phyloP scores from a whole-genome alignment of 2,329 filamentous ascomycete genomes.

The Lecanicillium sp. region DNA sequence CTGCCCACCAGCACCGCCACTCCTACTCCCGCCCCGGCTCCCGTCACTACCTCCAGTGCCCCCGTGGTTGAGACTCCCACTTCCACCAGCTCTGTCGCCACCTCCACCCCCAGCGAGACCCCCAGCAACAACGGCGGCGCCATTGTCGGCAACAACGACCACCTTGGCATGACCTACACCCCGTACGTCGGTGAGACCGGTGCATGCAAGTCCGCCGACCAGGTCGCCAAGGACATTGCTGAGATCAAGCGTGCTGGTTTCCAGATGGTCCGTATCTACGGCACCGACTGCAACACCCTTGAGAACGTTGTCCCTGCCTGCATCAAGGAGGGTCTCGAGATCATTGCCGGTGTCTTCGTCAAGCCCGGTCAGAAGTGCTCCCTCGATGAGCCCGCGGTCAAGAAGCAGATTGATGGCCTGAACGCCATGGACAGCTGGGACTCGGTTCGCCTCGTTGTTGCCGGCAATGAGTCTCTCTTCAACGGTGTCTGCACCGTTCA shows the following conservation, averaged over 20 bases:
- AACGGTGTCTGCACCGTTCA: conserved; percentile 61
- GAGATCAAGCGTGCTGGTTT: conserved; percentile 62
- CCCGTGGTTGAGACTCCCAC: conserved; percentile 16
- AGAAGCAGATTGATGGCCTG: conserved; percentile 69
- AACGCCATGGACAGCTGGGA: conserved; percentile 67
- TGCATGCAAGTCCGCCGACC: conserved; percentile 57
- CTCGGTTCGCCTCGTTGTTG: conserved; percentile 70
- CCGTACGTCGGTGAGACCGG: conserved; percentile 56
- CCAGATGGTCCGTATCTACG: conserved; percentile 74
- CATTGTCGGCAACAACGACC: conserved; percentile 40
- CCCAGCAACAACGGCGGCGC: conserved; percentile 4
- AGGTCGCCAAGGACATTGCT: conserved; percentile 55
- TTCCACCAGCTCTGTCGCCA: conserved; percentile 19
- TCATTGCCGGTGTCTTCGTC: conserved; percentile 88
- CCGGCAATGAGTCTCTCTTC: conserved; percentile 89
- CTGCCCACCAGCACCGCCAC: conserved; percentile 26
- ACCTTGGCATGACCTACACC: conserved; percentile 76
- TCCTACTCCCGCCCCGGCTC: conserved; percentile 20
- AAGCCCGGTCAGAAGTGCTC: conserved; percentile 52
- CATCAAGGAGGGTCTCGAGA: conserved; percentile 59
- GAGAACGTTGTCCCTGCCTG: conserved; percentile 66
- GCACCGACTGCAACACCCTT: conserved; percentile 82
- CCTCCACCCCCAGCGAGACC: conserved; percentile 23
- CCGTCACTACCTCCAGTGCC: conserved; percentile 12
- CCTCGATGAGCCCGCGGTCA: conserved; percentile 53